Evolutionary conservation across 306 rosid species (phyloP).

Genomic region (Prunus padus): DNA sequence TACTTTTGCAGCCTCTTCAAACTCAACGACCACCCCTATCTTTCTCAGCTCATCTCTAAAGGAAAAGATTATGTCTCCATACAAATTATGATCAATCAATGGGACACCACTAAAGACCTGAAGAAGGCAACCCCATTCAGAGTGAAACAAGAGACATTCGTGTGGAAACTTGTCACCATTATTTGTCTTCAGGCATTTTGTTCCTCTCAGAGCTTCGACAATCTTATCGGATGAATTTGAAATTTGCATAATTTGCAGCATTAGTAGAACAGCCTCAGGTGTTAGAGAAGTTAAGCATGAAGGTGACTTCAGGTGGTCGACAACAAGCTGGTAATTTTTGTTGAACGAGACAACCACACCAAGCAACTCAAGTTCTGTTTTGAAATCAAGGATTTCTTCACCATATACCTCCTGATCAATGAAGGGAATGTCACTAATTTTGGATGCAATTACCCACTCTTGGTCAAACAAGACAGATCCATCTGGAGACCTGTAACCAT

Average conservation of each 20-base stretch:
- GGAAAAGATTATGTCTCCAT: constrained; percentile 32
- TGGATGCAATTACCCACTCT: constrained; percentile 50
- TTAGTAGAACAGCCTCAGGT: constrained; percentile 45
- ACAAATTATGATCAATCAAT: constrained; percentile 42
- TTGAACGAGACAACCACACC: constrained; percentile 47
- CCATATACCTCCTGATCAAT: constrained; percentile 49
- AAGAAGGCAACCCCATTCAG: constrained; percentile 61
- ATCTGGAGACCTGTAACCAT: constrained; percentile 51
- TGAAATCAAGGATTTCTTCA: constrained; percentile 37
- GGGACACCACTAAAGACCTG: constrained; percentile 51
- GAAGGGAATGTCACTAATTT: constrained; percentile 62
- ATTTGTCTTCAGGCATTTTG: constrained; percentile 47
- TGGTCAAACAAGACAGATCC: constrained; percentile 47
- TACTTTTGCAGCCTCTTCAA: constrained; percentile 36
- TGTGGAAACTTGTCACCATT: constrained; percentile 44
- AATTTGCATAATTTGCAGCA: constrained; percentile 32
- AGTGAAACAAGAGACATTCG: constrained; percentile 49
- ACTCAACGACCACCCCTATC: constrained; percentile 56
- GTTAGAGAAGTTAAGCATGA: constrained; percentile 26
- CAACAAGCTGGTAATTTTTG: constrained; percentile 32
- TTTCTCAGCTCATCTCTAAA: constrained; percentile 38
- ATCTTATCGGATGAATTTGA: constrained; percentile 13
- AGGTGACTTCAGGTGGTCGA: constrained; percentile 43
- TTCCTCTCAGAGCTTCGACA: constrained; percentile 18
- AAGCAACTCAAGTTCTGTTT: constrained; percentile 51